A percentile compares a stretch with the other conserved stretches of the same genome.
phyloP scores from a whole-genome alignment of 495 filamentous ascomycete species.

The Penicillium waksmanii region DNA sequence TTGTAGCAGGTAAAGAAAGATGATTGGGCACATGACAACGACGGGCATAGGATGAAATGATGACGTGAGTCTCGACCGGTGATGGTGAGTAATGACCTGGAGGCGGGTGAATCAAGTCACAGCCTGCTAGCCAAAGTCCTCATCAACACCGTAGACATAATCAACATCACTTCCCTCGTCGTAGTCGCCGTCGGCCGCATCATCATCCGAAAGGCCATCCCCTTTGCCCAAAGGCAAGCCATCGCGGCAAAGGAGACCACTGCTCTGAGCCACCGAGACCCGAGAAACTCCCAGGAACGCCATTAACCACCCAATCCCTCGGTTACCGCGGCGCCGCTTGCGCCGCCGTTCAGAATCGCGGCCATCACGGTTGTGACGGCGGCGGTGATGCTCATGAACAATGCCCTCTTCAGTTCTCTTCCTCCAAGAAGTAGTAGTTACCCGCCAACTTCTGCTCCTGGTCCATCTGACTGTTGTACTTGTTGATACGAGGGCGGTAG shows the following conservation, averaged over 20 bases:
- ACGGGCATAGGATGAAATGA: neutral
- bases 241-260: slow-evolving; percentile 27
- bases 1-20: neutral
- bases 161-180: slow-evolving; percentile 50
- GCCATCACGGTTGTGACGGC: slow-evolving; percentile 44
- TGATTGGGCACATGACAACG: neutral
- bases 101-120: slow-evolving; percentile 38
- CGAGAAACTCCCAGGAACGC: slow-evolving; percentile 50
- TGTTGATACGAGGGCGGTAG: slow-evolving; percentile 97
- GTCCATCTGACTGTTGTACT: slow-evolving; percentile 90
- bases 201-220: slow-evolving; percentile 48
- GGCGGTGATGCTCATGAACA: slow-evolving; percentile 49
- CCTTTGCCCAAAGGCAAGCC: slow-evolving; percentile 42
- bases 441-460: slow-evolving; percentile 94
- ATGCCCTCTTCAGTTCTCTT: slow-evolving; percentile 77
- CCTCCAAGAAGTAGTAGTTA: slow-evolving; percentile 97
- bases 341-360: slow-evolving; percentile 47
- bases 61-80: slow-evolving; percentile 1
- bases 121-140: slow-evolving; percentile 24
- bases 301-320: slow-evolving; percentile 42
- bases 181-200: slow-evolving; percentile 45
- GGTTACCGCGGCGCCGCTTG: slow-evolving; percentile 37
- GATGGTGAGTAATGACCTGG: slow-evolving; percentile 1
- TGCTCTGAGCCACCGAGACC: slow-evolving; percentile 41
- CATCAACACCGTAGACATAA: slow-evolving; percentile 19